These are phyloP conservation scores for Wickerhamomyces silvicola DNA, from an alignment of 805 yeast species.

Conservation along the genomic window DNA sequence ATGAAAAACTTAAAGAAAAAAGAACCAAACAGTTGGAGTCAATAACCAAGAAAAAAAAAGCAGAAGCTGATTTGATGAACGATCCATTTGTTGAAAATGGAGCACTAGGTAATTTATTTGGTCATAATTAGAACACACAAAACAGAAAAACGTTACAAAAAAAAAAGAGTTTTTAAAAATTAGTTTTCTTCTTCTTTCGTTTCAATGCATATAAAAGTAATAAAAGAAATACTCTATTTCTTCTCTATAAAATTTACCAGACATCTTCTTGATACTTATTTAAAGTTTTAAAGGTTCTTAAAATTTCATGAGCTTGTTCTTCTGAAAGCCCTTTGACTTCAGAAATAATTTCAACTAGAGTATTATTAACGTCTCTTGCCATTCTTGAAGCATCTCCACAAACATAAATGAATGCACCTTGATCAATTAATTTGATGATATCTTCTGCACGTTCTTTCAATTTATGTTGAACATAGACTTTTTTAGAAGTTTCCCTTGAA, in stretches of 20 bases:
- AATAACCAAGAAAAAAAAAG: conserved; percentile 42
- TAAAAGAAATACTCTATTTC: too few species aligned
- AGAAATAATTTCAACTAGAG: conserved; percentile 58
- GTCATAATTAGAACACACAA: conserved; percentile 23
- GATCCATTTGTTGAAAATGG: conserved; percentile 69
- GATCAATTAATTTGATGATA: conserved; percentile 39
- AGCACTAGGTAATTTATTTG: conserved; percentile 56
- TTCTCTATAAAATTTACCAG: conserved; percentile 53
- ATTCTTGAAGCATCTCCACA: conserved; percentile 96
- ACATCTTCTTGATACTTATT: conserved; percentile 97
- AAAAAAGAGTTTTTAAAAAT: neutral
- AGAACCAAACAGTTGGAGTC: conserved; percentile 51
- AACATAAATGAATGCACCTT: conserved; percentile 87
- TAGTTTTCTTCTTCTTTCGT: neutral
- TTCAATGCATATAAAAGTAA: neutral
- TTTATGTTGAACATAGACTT: conserved; percentile 81
- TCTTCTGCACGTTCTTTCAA: conserved; percentile 44
- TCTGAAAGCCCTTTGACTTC: conserved; percentile 55
- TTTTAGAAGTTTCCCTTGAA: conserved; percentile 63
- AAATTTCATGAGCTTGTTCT: conserved; percentile 67
- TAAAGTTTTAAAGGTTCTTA: conserved; percentile 72
- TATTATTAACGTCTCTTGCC: conserved; percentile 88
- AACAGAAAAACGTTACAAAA: neutral
- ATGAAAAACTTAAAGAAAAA: conserved; percentile 35
- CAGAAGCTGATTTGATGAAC: conserved; percentile 50